phyloP scores from a whole-genome alignment of 2,329 filamentous ascomycete species.

The Paecilomyces dactylethromorphus region DNA sequence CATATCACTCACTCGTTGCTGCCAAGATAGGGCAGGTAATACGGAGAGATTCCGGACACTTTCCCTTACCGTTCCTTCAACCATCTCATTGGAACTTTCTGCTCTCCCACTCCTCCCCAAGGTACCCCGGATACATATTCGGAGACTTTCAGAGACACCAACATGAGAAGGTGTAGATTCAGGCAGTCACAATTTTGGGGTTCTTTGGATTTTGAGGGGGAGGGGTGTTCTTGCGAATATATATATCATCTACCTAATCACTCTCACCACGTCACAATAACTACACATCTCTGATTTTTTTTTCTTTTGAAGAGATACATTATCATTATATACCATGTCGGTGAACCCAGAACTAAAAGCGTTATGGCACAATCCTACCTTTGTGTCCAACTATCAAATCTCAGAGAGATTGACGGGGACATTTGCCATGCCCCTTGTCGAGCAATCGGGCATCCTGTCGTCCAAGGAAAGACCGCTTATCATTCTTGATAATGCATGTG shows the following conservation, averaged over 20 bases:
- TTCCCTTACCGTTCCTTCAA: neutral
- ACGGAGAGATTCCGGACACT: neutral
- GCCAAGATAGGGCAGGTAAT: neutral
- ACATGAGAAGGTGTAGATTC: neutral
- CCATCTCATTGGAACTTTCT: neutral
- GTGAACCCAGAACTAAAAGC: slow-evolving; percentile 1
- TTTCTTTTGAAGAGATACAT: neutral
- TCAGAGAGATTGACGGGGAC: slow-evolving; percentile 24
- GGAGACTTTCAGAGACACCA: neutral
- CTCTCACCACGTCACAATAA: neutral
- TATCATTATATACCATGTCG: neutral
- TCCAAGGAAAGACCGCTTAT: slow-evolving; percentile 15
- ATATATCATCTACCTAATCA: neutral
- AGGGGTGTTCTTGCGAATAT: neutral
- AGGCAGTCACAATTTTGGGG: neutral
- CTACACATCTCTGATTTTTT: neutral
- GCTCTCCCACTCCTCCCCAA: neutral
- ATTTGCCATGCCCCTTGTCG: slow-evolving; percentile 22
- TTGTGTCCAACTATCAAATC: slow-evolving; percentile 18
- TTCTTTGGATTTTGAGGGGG: neutral
- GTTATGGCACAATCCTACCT: slow-evolving; percentile 11
- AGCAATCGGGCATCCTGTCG: slow-evolving; percentile 19
- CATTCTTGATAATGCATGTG: slow-evolving; percentile 50
- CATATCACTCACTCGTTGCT: neutral
- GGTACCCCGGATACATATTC: neutral